Conservation (phyloP, 2,329 filamentous ascomycete genomes). For the Aspergillus piperis region DNA sequence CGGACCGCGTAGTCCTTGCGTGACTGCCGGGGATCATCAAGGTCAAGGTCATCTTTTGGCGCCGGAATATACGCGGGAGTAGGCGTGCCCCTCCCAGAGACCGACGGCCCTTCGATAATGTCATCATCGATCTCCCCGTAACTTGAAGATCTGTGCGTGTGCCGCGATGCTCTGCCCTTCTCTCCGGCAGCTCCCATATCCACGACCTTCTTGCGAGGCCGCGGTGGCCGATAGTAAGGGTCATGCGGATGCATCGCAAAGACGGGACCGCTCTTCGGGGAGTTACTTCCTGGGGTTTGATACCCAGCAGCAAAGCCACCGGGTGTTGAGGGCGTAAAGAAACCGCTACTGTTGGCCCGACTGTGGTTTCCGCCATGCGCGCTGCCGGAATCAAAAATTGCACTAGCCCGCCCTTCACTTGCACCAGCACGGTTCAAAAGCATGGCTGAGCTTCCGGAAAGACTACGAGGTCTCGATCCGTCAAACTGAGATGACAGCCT, state of each 20-base stretch:
- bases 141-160: constrained; percentile 41
- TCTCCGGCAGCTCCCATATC: constrained; percentile 51
- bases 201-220: constrained; percentile 67
- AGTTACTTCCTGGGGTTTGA: constrained; percentile 45
- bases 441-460: constrained; percentile 64
- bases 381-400: constrained; percentile 56
- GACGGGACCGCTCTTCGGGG: constrained; percentile 45
- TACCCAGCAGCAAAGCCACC: constrained; percentile 70
- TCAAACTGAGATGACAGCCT: constrained; percentile 61
- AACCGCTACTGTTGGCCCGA: constrained; percentile 61
- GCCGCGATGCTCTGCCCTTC: constrained; percentile 44
- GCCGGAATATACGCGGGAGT: constrained; percentile 56
- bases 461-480: constrained; percentile 57
- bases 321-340: constrained; percentile 71
- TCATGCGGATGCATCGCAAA: constrained; percentile 60
- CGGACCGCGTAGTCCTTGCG: constrained; percentile 86
- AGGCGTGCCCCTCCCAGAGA: constrained; percentile 52
- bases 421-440: constrained; percentile 56
- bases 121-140: constrained; percentile 36
- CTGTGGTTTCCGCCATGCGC: constrained; percentile 51
- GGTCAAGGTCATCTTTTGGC: constrained; percentile 57
- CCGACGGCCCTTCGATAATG: constrained; percentile 40
- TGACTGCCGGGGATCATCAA: constrained; percentile 54
- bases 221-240: constrained; percentile 85
- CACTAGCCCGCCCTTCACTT: constrained; percentile 51